Evolutionary conservation across 495 filamentous ascomycete species (phyloP), one percentile per base, ranked within the genome.

Genomic region (Penicillium parvum): DNA sequence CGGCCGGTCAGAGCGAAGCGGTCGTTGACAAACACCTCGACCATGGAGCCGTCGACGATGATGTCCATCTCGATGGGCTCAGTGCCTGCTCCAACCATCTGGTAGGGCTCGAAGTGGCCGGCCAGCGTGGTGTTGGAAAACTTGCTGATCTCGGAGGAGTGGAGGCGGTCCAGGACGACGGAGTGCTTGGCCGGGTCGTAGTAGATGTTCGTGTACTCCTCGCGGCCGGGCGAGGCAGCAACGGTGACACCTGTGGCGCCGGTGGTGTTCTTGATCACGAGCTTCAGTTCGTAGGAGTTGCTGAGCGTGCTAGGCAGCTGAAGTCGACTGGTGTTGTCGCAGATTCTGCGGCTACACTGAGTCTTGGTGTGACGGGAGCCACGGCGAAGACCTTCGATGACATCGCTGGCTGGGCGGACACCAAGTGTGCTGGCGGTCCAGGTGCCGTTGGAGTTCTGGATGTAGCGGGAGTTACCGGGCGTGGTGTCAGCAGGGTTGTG

Each of bases 371-470:
- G 39, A 0, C 35, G 40, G n/a, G 49, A 19, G 19, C 43, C 39
- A 15, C 17, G 39, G 7, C 28, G 49, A 7, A 52, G 43, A 29
- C 49, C 49, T 10, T 43, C 14, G 16, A 52, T 32, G 3, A 52
- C 49, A 16, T 52, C 43, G 7, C 43, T 27, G 0, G 44, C 49
- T 21, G 49, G 43, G 2, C 44, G 43, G 22, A 47, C 44, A 21
- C 49, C 49, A 1, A 52, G 39, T 3, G 49, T 52, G 36, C 49
- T 52, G 0, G 49, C 49, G 14, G 43, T 52, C 49, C 49, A 52
- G 25, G 33, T 47, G 12, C 49, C 43, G 7, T 52, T 32, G 3
- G 18, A 2, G 18, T 40, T 40, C 20, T 46, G 15, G 18, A 52
- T 42, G 23, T 34, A 52, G 19, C 49, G 49, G 18, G 49, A 32